Conservation (phyloP, 108 stramenopile species). For the Cyclostephanos tholiformis region DNA sequence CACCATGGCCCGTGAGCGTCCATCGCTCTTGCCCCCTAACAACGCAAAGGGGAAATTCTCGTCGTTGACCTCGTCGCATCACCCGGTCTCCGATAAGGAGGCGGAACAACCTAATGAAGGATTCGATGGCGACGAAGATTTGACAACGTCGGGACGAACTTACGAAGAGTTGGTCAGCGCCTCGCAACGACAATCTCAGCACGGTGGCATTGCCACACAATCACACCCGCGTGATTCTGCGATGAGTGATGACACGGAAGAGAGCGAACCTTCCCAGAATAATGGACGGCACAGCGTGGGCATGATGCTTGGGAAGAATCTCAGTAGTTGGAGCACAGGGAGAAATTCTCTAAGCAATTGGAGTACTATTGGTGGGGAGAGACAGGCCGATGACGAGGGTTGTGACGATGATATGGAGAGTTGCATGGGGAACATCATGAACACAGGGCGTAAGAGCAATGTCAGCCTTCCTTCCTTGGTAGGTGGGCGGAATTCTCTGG, state of each 20-base stretch:
- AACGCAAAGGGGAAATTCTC: background rate
- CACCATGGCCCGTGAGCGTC: conserved; percentile 17
- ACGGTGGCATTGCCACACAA: background rate
- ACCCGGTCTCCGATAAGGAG: conserved; percentile 24
- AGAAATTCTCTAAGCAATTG: conserved; percentile 36
- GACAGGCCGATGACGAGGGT: background rate
- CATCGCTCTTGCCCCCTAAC: conserved; percentile 19
- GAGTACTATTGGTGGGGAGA: conserved; percentile 20
- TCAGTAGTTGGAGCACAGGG: conserved; percentile 27
- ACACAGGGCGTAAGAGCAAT: conserved; percentile 20
- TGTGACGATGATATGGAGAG: background rate
- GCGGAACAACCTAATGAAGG: background rate
- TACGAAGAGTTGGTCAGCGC: conserved; percentile 46
- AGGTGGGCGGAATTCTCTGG: conserved; percentile 10
- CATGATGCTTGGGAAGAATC: conserved; percentile 19
- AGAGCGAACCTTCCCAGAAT: conserved; percentile 5
- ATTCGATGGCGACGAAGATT: conserved; percentile 9
- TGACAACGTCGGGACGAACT: conserved; percentile 31
- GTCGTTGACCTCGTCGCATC: conserved; percentile 4
- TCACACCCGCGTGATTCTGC: background rate
- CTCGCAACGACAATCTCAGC: background rate
- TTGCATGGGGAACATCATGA: conserved; percentile 2
- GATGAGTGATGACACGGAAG: conserved; percentile 20
- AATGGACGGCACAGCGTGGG: conserved; percentile 39
- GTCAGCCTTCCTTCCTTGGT: conserved; percentile 6